A percentile compares a stretch with the other conserved stretches of the same genome.
These are phyloP conservation scores for Phytophthora sansomeana DNA, from an alignment of 352 stramenopile species.

Conservation along the genomic window DNA sequence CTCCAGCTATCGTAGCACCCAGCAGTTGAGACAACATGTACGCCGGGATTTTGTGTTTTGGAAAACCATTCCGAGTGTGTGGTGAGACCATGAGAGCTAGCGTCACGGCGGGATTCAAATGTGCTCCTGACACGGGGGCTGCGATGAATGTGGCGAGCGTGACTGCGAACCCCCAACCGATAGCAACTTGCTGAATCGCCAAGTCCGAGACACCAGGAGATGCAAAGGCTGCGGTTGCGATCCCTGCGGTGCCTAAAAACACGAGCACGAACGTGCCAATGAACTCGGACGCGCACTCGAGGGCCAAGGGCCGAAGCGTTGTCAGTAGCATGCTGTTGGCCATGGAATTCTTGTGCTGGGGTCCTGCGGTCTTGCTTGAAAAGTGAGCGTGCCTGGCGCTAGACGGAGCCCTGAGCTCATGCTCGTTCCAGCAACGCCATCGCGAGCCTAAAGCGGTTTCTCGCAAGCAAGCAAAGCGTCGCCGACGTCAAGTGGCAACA, in stretches of 20 bases:
- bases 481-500: conserved; percentile 25
- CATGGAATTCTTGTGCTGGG: conserved; percentile 10
- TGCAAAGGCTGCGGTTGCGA: conserved; percentile 29
- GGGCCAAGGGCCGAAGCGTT: conserved; percentile 29
- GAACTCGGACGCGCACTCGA: conserved; percentile 51
- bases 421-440: conserved; percentile 14
- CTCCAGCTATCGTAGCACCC: conserved; percentile 53
- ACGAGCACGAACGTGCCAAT: conserved; percentile 51
- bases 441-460: conserved; percentile 22
- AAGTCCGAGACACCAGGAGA: conserved; percentile 13
- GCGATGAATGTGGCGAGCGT: conserved; percentile 60
- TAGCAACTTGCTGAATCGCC: conserved; percentile 26
- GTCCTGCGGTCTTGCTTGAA: conserved; percentile 6
- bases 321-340: conserved; percentile 21
- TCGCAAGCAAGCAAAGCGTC: conserved; percentile 27
- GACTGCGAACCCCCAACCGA: conserved; percentile 52
- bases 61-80: conserved; percentile 35
- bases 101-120: conserved; percentile 76
- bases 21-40: conserved; percentile 71
- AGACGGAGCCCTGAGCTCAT: conserved; percentile 9
- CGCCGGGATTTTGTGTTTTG: conserved; percentile 52
- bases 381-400: conserved; percentile 13
- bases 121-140: conserved; percentile 58
- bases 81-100: conserved; percentile 57
- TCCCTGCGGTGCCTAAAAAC: conserved; percentile 45